Percentiles rank a stretch among this genome's conserved stretches.
Conservation (phyloP, 768 basidiomycete genomes). For the Hygrophorus russula region DNA sequence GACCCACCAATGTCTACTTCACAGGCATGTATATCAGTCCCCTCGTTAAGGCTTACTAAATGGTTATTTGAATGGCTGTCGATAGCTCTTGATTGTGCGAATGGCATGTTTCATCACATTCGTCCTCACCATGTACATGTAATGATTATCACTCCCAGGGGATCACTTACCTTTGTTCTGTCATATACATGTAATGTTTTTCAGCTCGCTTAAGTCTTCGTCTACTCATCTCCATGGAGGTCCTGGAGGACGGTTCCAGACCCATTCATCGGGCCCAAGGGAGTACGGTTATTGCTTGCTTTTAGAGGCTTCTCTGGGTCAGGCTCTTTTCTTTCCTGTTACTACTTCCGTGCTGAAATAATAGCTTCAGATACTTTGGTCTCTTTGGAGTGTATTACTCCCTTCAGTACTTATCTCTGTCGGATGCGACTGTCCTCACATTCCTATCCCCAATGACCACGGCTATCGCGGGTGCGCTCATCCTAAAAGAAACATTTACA, state of each 20-base stretch:
- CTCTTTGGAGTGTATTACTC: conserved; percentile 63
- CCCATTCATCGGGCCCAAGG: conserved; percentile 61
- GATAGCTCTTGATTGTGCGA: too few relatives aligned
- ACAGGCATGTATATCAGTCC: conserved; percentile 27
- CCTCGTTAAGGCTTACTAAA: not conserved
- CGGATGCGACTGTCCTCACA: conserved; percentile 67
- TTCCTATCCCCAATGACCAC: conserved; percentile 65
- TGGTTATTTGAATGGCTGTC: too few relatives aligned
- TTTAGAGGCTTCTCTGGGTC: conserved; percentile 58
- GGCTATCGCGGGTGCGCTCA: conserved; percentile 46
- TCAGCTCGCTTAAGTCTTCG: too few relatives aligned
- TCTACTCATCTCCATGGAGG: conserved; percentile 19
- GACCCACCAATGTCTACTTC: conserved; percentile 48
- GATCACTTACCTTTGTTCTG: too few relatives aligned
- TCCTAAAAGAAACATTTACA: conserved; percentile 50
- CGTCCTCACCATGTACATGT: too few relatives aligned
- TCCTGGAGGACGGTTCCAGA: conserved; percentile 30
- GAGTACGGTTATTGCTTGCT: conserved; percentile 44
- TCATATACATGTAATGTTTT: too few relatives aligned
- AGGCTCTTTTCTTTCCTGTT: conserved; percentile 8
- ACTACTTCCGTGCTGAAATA: not conserved
- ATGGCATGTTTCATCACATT: too few relatives aligned
- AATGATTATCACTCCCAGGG: too few relatives aligned
- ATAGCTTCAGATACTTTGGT: conserved; percentile 49
- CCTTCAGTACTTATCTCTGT: conserved; percentile 63